Evolutionary conservation across 1,284 basidiomycete species (phyloP), one percentile per base, ranked within the genome.

Genomic region (Trametes versicolor): DNA sequence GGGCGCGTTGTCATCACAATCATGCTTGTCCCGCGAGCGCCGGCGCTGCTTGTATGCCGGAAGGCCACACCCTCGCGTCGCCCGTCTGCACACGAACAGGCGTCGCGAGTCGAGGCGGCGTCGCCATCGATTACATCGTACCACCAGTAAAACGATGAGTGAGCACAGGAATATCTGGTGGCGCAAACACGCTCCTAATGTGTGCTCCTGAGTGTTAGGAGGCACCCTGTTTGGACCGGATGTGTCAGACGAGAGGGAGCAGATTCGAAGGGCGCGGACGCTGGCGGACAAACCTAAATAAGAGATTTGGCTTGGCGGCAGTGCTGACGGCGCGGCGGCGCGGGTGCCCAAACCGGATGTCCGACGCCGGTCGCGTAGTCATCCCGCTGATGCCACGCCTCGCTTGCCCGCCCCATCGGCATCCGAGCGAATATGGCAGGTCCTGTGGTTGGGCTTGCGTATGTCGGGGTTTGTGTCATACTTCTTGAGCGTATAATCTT

Each of bases 201-300:
- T 27, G 27, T 15, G 49, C 49, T 50, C 49, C 49, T 50, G 49
- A 50, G 49, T 2, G 5, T 15, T 4, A 50, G 25, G 49, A n/a
- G 49, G 15, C 27, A 34, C 17, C 47, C 47, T 49, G 25, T 34
- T 52, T 8, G 51, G 12, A 7, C 3, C 6, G n/a, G 34, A 52
- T 52, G 34, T 52, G 51, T 52, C 51, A 52, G 32, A 23, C 51
- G 19, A 52, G 34, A 37, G 34, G 51, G 17, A 23, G 36, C 34
- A 21, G 36, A 25, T 19, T 54, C 52, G 52, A 54, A 39, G 34
- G 52, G 23, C 21, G 52, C 54, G 52, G 54, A 45, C 32, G 29
- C 43, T 32, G 52, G 60, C 60, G 53, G 60, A 51, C 53, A 51
- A 62, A 62, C 54, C 60, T 53, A 56, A 61, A 45, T 49, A 48